Percentiles rank a stretch among this genome's conserved stretches.
phyloP scores from a whole-genome alignment of 2,329 filamentous ascomycete genomes.

The Helotiales sp. region DNA sequence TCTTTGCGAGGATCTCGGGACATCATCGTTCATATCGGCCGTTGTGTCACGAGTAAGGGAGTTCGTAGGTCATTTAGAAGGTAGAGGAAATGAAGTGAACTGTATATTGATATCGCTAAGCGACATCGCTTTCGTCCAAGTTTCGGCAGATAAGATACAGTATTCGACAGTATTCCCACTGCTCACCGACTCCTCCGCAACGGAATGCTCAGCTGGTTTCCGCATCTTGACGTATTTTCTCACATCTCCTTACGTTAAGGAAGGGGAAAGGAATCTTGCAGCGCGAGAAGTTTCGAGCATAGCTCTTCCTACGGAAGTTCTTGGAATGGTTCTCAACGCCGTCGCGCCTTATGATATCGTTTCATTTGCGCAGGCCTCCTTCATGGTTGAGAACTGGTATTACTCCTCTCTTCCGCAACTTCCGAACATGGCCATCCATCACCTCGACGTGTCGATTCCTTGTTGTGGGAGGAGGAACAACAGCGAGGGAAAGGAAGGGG shows the following conservation, averaged over 20 bases:
- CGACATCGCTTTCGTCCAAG: too few species aligned
- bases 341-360: neutral
- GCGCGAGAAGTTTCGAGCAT: too few species aligned
- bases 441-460: constrained; percentile 7
- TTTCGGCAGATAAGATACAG: too few species aligned
- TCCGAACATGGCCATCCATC: constrained; percentile 8
- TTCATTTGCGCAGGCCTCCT: constrained; percentile 4
- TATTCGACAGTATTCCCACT: too few species aligned
- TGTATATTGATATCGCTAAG: too few species aligned
- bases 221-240: too few species aligned
- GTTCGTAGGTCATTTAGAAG: neutral
- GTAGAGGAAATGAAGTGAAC: too few species aligned
- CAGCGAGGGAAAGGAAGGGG: neutral
- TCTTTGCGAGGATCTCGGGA: constrained; percentile 12
- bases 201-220: too few species aligned
- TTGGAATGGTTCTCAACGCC: neutral
- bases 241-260: too few species aligned
- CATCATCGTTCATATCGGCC: constrained; percentile 10
- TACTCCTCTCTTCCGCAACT: neutral
- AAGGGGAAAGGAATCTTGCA: too few species aligned
- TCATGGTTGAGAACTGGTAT: neutral
- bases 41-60: constrained; percentile 9
- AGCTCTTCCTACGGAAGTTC: too few species aligned
- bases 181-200: too few species aligned
- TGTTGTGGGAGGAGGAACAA: constrained; percentile 8